Conservation (phyloP, 768 basidiomycete genomes). For the Lactarius akahatsu region DNA sequence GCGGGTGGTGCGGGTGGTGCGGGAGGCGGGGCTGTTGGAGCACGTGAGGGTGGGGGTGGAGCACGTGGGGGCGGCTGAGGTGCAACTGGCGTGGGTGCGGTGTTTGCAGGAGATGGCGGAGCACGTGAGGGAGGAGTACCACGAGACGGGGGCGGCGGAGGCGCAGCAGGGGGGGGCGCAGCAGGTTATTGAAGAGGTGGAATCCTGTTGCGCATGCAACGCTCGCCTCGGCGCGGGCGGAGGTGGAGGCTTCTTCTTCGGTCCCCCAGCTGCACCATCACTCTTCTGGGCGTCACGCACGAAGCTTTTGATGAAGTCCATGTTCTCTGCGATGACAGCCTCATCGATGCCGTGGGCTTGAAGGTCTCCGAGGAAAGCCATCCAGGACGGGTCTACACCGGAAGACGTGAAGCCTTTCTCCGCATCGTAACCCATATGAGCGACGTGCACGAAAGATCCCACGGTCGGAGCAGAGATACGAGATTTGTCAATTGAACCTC, state of each 20-base stretch:
- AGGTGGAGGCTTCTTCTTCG: constrained; percentile 38
- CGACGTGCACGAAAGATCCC: constrained; percentile 84
- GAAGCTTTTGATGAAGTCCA: constrained; percentile 87
- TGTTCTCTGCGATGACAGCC: constrained; percentile 70
- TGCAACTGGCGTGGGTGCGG: constrained; percentile 36
- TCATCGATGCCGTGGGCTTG: constrained; percentile 63
- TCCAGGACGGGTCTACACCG: constrained; percentile 91
- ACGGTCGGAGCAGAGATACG: constrained; percentile 81
- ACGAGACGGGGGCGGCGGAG: constrained; percentile 39
- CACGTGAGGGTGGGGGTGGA: constrained; percentile 37
- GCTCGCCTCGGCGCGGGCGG: constrained; percentile 40
- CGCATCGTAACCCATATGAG: constrained; percentile 92
- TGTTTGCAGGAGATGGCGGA: constrained; percentile 29
- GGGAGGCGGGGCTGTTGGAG: constrained; percentile 35
- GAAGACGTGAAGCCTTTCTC: constrained; percentile 83
- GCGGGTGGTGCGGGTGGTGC: constrained; percentile 37
- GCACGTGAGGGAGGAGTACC: constrained; percentile 34
- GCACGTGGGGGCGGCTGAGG: constrained; percentile 33
- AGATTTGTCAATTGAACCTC: constrained; percentile 87
- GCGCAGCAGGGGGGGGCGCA: constrained; percentile 50
- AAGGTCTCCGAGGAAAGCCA: constrained; percentile 64
- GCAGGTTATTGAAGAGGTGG: constrained; percentile 28
- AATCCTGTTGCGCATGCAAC: constrained; percentile 33
- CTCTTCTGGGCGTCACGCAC: constrained; percentile 50
- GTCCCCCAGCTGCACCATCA: constrained; percentile 24